Conservation (phyloP, 257 asterid species). For the Paulownia fortunei region DNA sequence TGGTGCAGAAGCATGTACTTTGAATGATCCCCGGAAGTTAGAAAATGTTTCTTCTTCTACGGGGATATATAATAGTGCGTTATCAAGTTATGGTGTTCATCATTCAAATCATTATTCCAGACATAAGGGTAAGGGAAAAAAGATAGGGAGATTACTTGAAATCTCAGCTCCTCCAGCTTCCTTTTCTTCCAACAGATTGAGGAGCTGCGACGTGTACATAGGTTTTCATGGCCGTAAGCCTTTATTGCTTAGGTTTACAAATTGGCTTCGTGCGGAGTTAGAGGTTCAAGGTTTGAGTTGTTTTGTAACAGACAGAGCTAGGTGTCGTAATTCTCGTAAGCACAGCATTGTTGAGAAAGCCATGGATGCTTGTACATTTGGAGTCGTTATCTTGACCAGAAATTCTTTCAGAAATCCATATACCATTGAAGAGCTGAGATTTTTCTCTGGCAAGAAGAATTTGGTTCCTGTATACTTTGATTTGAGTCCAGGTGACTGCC, state of each 20-base stretch:
- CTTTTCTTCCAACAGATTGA: slow-evolving; percentile 61
- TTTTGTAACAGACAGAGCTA: slow-evolving; percentile 74
- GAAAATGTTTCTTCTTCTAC: slow-evolving; percentile 55
- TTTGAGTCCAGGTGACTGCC: slow-evolving; percentile 88
- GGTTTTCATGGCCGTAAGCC: slow-evolving; percentile 86
- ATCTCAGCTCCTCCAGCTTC: slow-evolving; percentile 59
- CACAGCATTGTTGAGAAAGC: slow-evolving; percentile 72
- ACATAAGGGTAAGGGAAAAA: slow-evolving; percentile 53
- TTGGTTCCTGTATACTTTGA: slow-evolving; percentile 91
- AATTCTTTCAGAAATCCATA: slow-evolving; percentile 85
- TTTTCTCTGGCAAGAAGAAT: slow-evolving; percentile 91
- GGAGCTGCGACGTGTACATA: slow-evolving; percentile 83
- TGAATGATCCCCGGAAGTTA: slow-evolving; percentile 47
- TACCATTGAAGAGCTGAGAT: slow-evolving; percentile 82
- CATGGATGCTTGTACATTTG: slow-evolving; percentile 82
- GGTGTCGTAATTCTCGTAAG: slow-evolving; percentile 70
- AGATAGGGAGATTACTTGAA: slow-evolving; percentile 49
- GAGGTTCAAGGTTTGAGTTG: slow-evolving; percentile 89
- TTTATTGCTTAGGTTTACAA: slow-evolving; percentile 60
- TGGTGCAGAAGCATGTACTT: slow-evolving; percentile 38
- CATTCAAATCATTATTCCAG: slow-evolving; percentile 42
- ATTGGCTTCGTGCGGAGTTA: slow-evolving; percentile 89
- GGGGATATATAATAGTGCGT: slow-evolving; percentile 46
- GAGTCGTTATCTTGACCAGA: slow-evolving; percentile 83
- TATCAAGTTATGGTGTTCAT: slow-evolving; percentile 46